Evolutionary conservation across 352 stramenopile species (phyloP), one percentile per base, ranked within the genome.

Genomic region (Phytophthora sansomeana): DNA sequence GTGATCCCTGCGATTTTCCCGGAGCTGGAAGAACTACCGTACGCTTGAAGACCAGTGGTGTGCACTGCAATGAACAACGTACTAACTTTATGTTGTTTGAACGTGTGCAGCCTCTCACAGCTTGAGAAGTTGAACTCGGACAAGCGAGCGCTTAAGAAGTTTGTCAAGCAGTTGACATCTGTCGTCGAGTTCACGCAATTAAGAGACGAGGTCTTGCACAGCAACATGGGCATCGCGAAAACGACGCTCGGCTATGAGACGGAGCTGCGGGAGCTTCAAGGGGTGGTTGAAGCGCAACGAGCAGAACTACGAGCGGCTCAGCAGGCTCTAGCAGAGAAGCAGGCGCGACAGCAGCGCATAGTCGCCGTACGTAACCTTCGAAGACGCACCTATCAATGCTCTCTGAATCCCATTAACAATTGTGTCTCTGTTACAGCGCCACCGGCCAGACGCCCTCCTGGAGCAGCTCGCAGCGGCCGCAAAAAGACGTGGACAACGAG

Each of bases 1-100:
- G 76, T 81, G 24, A 93, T 93, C 46, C 87, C 87, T 33, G 62
- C 85, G 19, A 78, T 87, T 24, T 91, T 93, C 43, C 82, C 82
- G 0, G 84, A 90, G 43, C 77, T 95, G 4, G 85, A 95, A 58
- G 80, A 92, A 48, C 64, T 95, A 2, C 89, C 82, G 87, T 95
- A 81, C 68, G 81, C 77, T 28, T 57, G 6, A 43, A 24, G 16
- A 24, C 19, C 16, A 29, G 29, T 51, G 33, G 33, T 4, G 9
- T 26, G 4, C 5, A 3, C n/a, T 26, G 6, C 5, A 3, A 33
- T 24, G 13, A 11, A n/a, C 16, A 30, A 26, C 29, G 26, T 21
- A 49, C 46, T 55, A 43, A 68, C 19, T 26, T 21, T 24, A 52
- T 61, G 19, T 49, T 50, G 13, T 44, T 55, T n/a, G 35, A 24